Evolutionary conservation across 2,329 filamentous ascomycete genomes (phyloP).

Genomic region (Davidsoniella eucalypti): DNA sequence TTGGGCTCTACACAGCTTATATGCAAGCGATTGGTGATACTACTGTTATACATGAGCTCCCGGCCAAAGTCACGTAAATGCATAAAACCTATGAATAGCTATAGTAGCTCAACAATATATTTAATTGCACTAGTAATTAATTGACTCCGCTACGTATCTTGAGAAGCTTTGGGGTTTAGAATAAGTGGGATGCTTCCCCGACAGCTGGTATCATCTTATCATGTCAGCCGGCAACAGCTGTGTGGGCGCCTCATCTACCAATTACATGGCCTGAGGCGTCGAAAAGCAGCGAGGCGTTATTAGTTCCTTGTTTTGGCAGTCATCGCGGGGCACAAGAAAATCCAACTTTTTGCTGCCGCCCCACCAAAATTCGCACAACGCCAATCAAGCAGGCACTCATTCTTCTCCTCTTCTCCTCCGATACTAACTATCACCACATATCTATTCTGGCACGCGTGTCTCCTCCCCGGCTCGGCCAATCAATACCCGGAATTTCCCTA

Average conservation of each 20-base stretch:
- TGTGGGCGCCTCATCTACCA: neutral
- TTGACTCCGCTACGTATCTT: too few relatives aligned
- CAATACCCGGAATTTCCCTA: neutral
- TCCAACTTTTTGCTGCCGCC: slow-evolving; percentile 12
- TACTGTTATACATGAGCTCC: too few relatives aligned
- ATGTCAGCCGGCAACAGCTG: neutral
- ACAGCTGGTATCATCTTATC: too few relatives aligned
- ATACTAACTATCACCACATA: slow-evolving; percentile 10
- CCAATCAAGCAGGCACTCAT: slow-evolving; percentile 9
- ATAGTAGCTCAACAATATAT: too few relatives aligned
- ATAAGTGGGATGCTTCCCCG: too few relatives aligned
- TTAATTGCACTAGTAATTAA: too few relatives aligned
- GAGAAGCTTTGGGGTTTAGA: too few relatives aligned
- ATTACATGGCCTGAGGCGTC: slow-evolving; percentile 3
- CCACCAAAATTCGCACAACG: slow-evolving; percentile 14
- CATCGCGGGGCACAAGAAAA: slow-evolving; percentile 14
- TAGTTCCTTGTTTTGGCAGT: neutral
- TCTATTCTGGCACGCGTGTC: neutral
- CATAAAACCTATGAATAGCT: too few relatives aligned
- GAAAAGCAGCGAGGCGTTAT: neutral
- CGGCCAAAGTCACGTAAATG: too few relatives aligned
- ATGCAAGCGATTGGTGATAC: too few relatives aligned
- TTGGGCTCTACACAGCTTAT: too few relatives aligned
- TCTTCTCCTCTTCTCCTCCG: slow-evolving; percentile 11
- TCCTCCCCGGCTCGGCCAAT: neutral